Conservation (phyloP, 345 rosid species). For the Raphanus raphanistrum region DNA sequence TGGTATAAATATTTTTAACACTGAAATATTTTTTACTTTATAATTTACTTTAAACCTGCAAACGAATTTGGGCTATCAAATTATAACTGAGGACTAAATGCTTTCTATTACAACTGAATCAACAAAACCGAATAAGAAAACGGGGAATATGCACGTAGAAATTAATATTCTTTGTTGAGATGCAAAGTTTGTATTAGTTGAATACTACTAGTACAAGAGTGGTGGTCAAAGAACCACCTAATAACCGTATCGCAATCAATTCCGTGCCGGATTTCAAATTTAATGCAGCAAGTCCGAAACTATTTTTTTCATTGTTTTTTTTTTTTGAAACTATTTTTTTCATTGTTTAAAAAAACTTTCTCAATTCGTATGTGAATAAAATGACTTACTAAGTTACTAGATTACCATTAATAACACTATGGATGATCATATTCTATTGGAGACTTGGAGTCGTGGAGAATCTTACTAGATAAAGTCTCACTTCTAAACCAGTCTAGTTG, state of each 20-base stretch:
- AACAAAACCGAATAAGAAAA: background rate
- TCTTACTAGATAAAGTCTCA: slow-evolving; percentile 8
- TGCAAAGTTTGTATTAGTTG: background rate
- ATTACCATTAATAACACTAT: background rate
- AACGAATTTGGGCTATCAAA: background rate
- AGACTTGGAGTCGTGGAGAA: slow-evolving; percentile 19
- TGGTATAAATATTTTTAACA: background rate
- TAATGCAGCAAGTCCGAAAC: slow-evolving; percentile 11
- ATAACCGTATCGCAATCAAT: slow-evolving; percentile 29
- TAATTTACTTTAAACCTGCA: background rate
- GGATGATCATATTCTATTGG: slow-evolving; percentile 5
- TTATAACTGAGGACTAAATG: background rate
- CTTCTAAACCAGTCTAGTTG: slow-evolving; percentile 1
- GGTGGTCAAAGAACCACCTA: slow-evolving; percentile 31
- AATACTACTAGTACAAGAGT: background rate
- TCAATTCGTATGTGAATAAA: background rate
- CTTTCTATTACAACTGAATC: background rate
- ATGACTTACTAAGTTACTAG: background rate
- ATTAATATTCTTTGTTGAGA: background rate
- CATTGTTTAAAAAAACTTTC: background rate
- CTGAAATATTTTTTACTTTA: no score
- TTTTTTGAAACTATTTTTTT: no score
- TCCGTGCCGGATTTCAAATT: slow-evolving; percentile 20
- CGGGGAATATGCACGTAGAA: background rate
- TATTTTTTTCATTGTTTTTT: background rate